phyloP scores from a whole-genome alignment of 2,329 filamentous ascomycete genomes.

The Ophiosphaerella herpotricha region DNA sequence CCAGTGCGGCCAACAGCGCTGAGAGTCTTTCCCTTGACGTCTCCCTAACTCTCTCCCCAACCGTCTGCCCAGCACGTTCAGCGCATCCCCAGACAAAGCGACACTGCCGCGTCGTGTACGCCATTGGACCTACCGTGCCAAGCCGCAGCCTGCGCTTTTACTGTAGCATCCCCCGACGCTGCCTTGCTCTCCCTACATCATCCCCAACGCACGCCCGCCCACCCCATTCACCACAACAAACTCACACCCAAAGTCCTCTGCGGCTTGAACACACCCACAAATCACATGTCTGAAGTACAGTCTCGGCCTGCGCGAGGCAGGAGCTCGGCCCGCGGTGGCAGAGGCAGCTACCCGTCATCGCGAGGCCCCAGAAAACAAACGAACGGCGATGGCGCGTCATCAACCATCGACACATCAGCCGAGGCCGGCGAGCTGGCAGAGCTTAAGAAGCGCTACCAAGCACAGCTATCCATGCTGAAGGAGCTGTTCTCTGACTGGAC shows the following conservation, averaged over 20 bases:
- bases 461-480: constrained; percentile 79
- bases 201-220: constrained; percentile 31
- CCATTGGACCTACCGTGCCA: constrained; percentile 30
- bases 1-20: not conserved
- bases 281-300: constrained; percentile 91
- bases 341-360: constrained; percentile 65
- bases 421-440: constrained; percentile 90
- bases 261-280: constrained; percentile 47
- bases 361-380: constrained; percentile 58
- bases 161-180: constrained; percentile 33
- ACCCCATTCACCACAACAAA: constrained; percentile 19
- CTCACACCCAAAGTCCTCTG: constrained; percentile 25
- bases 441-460: constrained; percentile 86
- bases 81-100: constrained; percentile 21
- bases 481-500: constrained; percentile 97
- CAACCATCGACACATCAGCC: constrained; percentile 66
- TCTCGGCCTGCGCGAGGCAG: constrained; percentile 86
- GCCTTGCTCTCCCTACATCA: constrained; percentile 39
- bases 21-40: not conserved
- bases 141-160: constrained; percentile 37
- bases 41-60: constrained; percentile 3
- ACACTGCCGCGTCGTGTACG: constrained; percentile 21
- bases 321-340: constrained; percentile 85
- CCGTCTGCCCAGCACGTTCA: constrained; percentile 8
- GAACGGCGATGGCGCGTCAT: constrained; percentile 71